Base-by-base conservation (phyloP, 768 basidiomycete genomes). In the Russula emetica region DNA sequence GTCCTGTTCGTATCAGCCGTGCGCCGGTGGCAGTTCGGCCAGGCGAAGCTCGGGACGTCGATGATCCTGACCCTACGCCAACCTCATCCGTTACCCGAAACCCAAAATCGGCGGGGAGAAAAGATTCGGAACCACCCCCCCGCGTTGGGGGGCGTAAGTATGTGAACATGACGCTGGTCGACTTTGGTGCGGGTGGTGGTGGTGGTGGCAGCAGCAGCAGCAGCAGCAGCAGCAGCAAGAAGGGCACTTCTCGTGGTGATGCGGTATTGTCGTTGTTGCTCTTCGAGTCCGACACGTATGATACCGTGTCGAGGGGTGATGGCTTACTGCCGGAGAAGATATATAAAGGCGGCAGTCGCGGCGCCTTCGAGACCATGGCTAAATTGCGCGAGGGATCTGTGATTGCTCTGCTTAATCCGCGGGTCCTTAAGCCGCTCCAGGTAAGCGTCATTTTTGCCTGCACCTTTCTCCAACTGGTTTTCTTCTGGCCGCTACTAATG, bases 341-440 rank as follows among this genome's bases (percentile, higher is more conserved):
- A 0, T 96, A 94, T 73, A 83, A 80, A 67, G 96, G 97, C 0
- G 96, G 96, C 3, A 94, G 92, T 67, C 84, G 86, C 7, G 97
- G 97, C 5, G 95, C 94, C 4, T 98, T 91, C 71, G 97, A 98
- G 73, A 79, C 82, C 55, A 84, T 90, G 77, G 87, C 90, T 55
- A 92, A 92, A 70, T 75, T 96, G 60, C 85, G 85, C 63, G 90
- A 94, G 68, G 97, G 97, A 2, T 88, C 92, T 53, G 94, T 98
- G 5, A 78, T 98, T 45, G 91, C 93, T 1, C 79, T 99, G 47
- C 77, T 98, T 22, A 97, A 96, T 70, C 94, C 97, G 0, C 82
- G 81, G 58, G 83, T 98, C 51, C 76, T 97, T 62, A 91, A 91
- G 70, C 94, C 94, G 13, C 88, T 89, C 66, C 86, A 91, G 75